phyloP scores from a whole-genome alignment of 257 asterid genomes.

The Striga asiatica region DNA sequence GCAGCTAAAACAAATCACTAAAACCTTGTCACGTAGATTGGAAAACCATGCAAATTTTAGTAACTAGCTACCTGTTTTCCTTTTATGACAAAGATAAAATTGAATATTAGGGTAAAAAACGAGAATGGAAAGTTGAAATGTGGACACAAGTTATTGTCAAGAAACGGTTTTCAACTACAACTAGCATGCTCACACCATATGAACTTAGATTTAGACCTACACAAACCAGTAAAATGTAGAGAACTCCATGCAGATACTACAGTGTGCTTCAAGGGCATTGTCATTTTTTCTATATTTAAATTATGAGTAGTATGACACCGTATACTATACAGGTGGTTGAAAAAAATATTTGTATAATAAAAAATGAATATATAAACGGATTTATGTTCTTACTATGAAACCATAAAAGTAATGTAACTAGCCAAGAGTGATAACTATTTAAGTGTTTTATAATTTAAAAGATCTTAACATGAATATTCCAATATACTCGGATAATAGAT shows the following conservation, averaged over 20 bases:
- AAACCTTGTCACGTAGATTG: neutral
- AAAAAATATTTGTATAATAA: too few species aligned
- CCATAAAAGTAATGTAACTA: too few species aligned
- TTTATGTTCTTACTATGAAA: too few species aligned
- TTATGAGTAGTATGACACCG: too few species aligned
- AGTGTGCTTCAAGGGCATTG: neutral
- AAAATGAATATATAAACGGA: too few species aligned
- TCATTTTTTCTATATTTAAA: neutral
- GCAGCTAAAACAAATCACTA: neutral
- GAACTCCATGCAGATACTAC: neutral
- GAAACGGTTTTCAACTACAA: neutral
- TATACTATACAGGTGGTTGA: too few species aligned
- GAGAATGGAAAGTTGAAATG: neutral
- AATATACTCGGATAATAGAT: too few species aligned
- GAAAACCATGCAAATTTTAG: too few species aligned
- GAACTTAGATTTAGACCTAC: neutral
- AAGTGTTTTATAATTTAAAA: too few species aligned
- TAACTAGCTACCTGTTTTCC: neutral
- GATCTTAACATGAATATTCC: too few species aligned
- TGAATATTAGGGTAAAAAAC: neutral
- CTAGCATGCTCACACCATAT: neutral
- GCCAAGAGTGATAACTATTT: too few species aligned
- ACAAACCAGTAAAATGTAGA: too few species aligned
- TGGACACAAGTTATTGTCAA: neutral
- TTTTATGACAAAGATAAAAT: neutral